Base-by-base conservation (phyloP, 805 yeast species). In the Candida nemodendra region DNA sequence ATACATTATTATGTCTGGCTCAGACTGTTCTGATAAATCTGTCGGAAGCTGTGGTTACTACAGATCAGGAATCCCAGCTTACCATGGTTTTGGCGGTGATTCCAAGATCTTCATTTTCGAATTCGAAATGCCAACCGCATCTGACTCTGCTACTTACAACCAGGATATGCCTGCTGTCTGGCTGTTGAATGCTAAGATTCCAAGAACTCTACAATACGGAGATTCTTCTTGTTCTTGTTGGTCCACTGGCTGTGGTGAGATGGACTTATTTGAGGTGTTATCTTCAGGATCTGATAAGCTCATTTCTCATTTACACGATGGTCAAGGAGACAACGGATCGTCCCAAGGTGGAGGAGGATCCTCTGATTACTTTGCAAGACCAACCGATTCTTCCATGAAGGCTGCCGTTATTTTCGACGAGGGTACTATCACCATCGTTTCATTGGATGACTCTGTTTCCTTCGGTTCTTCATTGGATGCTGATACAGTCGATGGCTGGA, bases 161-260 rank as follows among this genome's bases (percentile, higher is more conserved):
- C 74, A 74, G 57, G 97, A 93, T 65, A 91, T 93, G 98, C 99
- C 99, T 51, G 98, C 99, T 46, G 76, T 90, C 54, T 90, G 98
- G 98, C 71, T 90, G 65, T 78, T 90, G 63, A 90, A 90, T 65
- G 96, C 96, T 46, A 85, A 86, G 73, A 82, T 90, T 59, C 96
- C 99, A 68, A 87, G 99, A 76, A 90, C 97, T 51, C 68, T 81
- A 57, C 98, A 93, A 71, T 93, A 93, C 68, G 97, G 97, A 64
- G 70, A 71, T 44, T 62, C 81, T 18, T 61, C 76, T 15, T 93
- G 98, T 74, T 88, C 97, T 25, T 93, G 99, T 77, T 93, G 99
- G 99, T 56, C 76, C 37, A 75, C 95, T 38, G 98, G 98, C 45
- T 93, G 99, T 71, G 99, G 99, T 71, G 99, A 93, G 74, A 73